Base-by-base conservation (phyloP, 1,139 yeast species). In the Pichia sp. region DNA sequence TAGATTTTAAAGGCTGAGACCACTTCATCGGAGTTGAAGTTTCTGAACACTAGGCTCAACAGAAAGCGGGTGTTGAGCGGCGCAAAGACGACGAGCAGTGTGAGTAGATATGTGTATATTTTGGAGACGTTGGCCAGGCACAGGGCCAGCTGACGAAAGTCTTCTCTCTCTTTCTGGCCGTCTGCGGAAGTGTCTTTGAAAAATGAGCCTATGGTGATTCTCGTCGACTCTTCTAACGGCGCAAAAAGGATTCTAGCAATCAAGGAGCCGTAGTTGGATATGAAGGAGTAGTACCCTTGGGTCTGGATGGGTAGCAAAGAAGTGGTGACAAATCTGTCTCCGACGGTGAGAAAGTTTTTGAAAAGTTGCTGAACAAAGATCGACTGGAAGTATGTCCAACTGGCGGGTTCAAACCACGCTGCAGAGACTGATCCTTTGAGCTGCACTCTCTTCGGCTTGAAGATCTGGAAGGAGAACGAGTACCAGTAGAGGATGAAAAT, bases 231-330 rank as follows among this genome's bases (percentile, higher is more conserved):
- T 67, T 93, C 99, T 49, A 93, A 79, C 1, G 99, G 99, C 41
- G 85, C 85, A 66, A 93, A 89, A 11, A 90, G 71, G 49, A 93
- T 70, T 56, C 99, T 75, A 0, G 97, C 97, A 4, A 90, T 70
- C 47, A 93, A 74, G 0, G 98, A 90, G 0, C 99, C 99, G 66
- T 93, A 93, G 65, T 93, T 93, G 16, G 86, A 80, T 15, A 93
- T 82, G 11, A 93, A 76, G 0, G 97, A 87, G 64, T 89, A 93
- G 15, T 88, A 84, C 4, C 99, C 99, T 70, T 90, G 97, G 61
- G 87, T 88, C 53, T 84, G 83, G 8, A 87, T 78, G 0, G 90
- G 74, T 59, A 95, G 85, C 50, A 89, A 70, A 45, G 83, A 77
- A 56, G 85, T 85, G 34, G 90, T 84, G 40, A 93, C 74, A 45